Percentiles rank a stretch among this genome's conserved stretches.
phyloP scores from a whole-genome alignment of 2,329 filamentous ascomycete species.

The Botrytis tulipae region DNA sequence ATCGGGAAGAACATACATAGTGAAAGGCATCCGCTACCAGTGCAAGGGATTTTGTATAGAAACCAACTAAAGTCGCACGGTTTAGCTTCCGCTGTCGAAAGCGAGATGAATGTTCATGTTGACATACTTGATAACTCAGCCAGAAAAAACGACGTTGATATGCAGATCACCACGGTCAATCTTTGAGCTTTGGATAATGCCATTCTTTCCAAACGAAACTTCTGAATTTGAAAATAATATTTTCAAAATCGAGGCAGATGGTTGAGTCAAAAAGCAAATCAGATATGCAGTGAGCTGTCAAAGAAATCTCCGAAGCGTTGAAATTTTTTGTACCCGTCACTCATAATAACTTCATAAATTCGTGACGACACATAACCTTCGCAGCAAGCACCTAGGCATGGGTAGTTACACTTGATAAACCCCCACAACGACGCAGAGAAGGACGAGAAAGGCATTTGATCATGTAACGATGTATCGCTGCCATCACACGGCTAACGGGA shows the following conservation, averaged over 20 bases:
- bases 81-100: slow-evolving; percentile 8
- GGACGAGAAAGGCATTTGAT: slow-evolving; percentile 18
- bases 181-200: slow-evolving; percentile 24
- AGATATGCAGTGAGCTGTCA: slow-evolving; percentile 20
- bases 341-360: not conserved
- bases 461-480: slow-evolving; percentile 15
- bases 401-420: slow-evolving; percentile 15
- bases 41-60: slow-evolving; percentile 68
- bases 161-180: slow-evolving; percentile 43
- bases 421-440: slow-evolving; percentile 7
- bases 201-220: slow-evolving; percentile 6
- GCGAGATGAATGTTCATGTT: not conserved
- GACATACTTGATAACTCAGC: slow-evolving; percentile 46
- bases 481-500: slow-evolving; percentile 18
- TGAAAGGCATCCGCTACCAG: slow-evolving; percentile 77
- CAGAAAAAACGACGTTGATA: slow-evolving; percentile 48
- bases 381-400: slow-evolving; percentile 9
- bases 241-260: slow-evolving; percentile 17
- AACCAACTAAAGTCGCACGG: slow-evolving; percentile 50
- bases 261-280: slow-evolving; percentile 18
- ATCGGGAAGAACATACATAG: slow-evolving; percentile 52
- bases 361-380: slow-evolving; percentile 5
- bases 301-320: slow-evolving; percentile 17
- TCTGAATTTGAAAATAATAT: not conserved
- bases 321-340: not conserved